These are phyloP conservation scores for Didymella lethalis DNA, from an alignment of 2,329 filamentous ascomycete species.

Conservation along the genomic window DNA sequence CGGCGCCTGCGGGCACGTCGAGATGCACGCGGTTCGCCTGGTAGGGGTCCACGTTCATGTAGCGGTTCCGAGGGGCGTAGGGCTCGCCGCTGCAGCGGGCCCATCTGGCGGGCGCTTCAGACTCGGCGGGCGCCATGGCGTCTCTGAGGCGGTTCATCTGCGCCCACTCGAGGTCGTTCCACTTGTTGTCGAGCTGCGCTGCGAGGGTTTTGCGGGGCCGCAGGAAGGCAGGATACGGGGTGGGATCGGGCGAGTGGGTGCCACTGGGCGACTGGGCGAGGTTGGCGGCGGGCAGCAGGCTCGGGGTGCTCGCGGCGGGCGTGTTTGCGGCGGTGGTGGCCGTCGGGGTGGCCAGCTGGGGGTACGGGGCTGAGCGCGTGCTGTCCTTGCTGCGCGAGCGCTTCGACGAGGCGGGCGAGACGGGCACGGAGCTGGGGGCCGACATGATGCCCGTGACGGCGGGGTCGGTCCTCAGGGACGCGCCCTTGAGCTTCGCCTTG, in stretches of 20 bases:
- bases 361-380: slow-evolving; percentile 40
- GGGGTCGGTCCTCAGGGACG: slow-evolving; percentile 32
- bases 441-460: slow-evolving; percentile 29
- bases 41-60: slow-evolving; percentile 89
- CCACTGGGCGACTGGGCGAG: slow-evolving; percentile 25
- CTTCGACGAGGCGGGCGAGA: slow-evolving; percentile 50
- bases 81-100: slow-evolving; percentile 66
- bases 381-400: slow-evolving; percentile 52
- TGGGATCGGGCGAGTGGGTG: slow-evolving; percentile 14
- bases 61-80: slow-evolving; percentile 76
- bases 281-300: slow-evolving; percentile 39
- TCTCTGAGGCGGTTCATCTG: slow-evolving; percentile 63
- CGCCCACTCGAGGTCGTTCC: slow-evolving; percentile 68
- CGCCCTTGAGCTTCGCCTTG: slow-evolving; percentile 50
- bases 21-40: slow-evolving; percentile 84
- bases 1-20: slow-evolving; percentile 71
- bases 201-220: slow-evolving; percentile 50
- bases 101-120: slow-evolving; percentile 61
- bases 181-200: slow-evolving; percentile 63
- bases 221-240: slow-evolving; percentile 59
- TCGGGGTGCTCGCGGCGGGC: slow-evolving; percentile 43
- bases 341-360: slow-evolving; percentile 35
- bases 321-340: slow-evolving; percentile 38
- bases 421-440: slow-evolving; percentile 40
- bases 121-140: slow-evolving; percentile 45